Conservation (phyloP, 2,329 filamentous ascomycete genomes). For the Blastomyces gilchristii region DNA sequence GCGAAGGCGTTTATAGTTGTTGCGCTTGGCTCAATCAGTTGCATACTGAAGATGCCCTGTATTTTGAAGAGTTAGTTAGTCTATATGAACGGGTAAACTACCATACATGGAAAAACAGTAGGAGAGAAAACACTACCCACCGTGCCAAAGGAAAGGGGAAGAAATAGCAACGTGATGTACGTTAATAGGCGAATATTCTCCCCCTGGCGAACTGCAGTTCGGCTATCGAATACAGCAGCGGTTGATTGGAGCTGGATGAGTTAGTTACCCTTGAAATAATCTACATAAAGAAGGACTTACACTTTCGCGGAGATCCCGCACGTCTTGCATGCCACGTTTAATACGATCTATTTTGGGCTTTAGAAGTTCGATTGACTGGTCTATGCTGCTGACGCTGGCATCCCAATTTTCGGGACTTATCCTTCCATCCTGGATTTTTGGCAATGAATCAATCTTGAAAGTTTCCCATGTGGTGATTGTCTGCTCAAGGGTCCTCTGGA, state of each 20-base stretch:
- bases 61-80: not conserved
- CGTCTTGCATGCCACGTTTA: slow-evolving; percentile 8
- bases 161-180: slow-evolving; percentile 17
- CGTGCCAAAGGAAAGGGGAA: slow-evolving; percentile 17
- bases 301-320: slow-evolving; percentile 10
- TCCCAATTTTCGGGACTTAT: slow-evolving; percentile 9
- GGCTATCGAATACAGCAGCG: slow-evolving; percentile 17
- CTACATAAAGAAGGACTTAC: not conserved
- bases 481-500: slow-evolving; percentile 5
- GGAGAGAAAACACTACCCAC: not conserved
- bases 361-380: slow-evolving; percentile 8
- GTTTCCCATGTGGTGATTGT: slow-evolving; percentile 11
- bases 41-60: slow-evolving; percentile 11
- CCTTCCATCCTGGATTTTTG: slow-evolving; percentile 8
- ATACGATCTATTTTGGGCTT: slow-evolving; percentile 9
- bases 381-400: slow-evolving; percentile 6
- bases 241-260: slow-evolving; percentile 9
- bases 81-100: not conserved
- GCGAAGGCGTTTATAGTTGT: slow-evolving; percentile 9
- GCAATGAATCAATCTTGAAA: slow-evolving; percentile 10
- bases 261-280: not conserved
- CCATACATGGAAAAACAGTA: not conserved
- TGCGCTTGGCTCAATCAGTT: slow-evolving; percentile 4
- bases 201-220: slow-evolving; percentile 17
- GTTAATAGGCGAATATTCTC: slow-evolving; percentile 18